These are phyloP conservation scores for Phialophora expanda DNA, from an alignment of 2,329 filamentous ascomycete genomes.

Conservation along the genomic window DNA sequence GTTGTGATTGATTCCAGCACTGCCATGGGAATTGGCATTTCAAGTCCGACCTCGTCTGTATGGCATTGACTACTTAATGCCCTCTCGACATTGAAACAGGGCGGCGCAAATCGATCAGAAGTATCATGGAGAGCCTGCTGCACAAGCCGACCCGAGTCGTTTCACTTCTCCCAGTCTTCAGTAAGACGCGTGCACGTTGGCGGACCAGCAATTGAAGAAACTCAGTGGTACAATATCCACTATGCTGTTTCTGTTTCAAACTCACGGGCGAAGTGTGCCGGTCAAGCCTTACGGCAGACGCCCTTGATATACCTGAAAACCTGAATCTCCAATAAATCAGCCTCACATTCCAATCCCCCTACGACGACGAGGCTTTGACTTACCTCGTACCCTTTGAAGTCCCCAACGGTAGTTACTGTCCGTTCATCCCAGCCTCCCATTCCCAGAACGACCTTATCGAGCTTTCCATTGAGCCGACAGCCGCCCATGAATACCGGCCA, in stretches of 20 bases:
- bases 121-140: neutral
- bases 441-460: conserved; percentile 33
- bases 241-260: neutral
- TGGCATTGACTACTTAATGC: neutral
- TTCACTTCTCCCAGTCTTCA: neutral
- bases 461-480: conserved; percentile 36
- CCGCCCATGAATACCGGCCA: conserved; percentile 37
- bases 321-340: conserved; percentile 6
- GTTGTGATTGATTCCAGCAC: neutral
- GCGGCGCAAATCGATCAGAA: neutral
- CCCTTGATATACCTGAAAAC: conserved; percentile 36
- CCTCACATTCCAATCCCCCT: neutral
- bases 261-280: neutral
- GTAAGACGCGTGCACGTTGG: neutral
- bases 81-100: neutral
- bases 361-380: neutral
- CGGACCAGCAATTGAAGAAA: neutral
- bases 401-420: conserved; percentile 24
- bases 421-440: conserved; percentile 34
- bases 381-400: conserved; percentile 33
- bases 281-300: conserved; percentile 28
- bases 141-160: neutral
- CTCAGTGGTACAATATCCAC: neutral
- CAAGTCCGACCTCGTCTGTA: neutral
- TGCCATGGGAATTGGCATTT: neutral